These are phyloP conservation scores for Vigna mungo DNA, from an alignment of 306 rosid genomes.

Conservation along the genomic window DNA sequence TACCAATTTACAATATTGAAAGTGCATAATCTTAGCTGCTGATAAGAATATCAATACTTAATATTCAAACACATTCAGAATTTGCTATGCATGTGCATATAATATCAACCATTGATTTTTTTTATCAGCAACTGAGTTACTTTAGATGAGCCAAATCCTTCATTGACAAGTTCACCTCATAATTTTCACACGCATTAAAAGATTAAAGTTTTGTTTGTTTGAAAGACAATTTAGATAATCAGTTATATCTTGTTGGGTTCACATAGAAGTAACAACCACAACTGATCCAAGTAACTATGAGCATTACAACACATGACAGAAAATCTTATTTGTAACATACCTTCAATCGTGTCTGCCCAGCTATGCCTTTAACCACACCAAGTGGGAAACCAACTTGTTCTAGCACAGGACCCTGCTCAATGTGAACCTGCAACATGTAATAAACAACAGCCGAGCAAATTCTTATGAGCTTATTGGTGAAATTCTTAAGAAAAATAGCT, in stretches of 20 bases:
- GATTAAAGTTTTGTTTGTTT: background rate
- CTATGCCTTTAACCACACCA: constrained; percentile 94
- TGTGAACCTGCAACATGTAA: constrained; percentile 72
- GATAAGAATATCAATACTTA: background rate
- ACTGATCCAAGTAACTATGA: constrained; percentile 13
- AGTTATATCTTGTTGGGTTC: constrained; percentile 26
- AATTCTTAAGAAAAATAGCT: constrained; percentile 1
- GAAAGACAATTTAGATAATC: constrained; percentile 28
- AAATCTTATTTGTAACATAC: constrained; percentile 44
- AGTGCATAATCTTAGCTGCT: background rate
- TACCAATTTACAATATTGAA: background rate
- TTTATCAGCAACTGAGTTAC: background rate
- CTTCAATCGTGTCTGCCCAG: constrained; percentile 92
- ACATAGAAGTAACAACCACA: constrained; percentile 13
- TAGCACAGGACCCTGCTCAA: constrained; percentile 94
- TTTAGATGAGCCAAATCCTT: background rate
- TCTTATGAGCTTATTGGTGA: constrained; percentile 15
- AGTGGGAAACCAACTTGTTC: constrained; percentile 85
- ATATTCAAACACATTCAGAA: constrained; percentile 1
- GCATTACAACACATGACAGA: background rate
- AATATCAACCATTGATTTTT: background rate
- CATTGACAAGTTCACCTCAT: background rate
- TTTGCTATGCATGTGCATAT: background rate
- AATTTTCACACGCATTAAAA: background rate
- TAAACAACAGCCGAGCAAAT: constrained; percentile 13